phyloP scores from a whole-genome alignment of 345 rosid species.

The Salix caprea region DNA sequence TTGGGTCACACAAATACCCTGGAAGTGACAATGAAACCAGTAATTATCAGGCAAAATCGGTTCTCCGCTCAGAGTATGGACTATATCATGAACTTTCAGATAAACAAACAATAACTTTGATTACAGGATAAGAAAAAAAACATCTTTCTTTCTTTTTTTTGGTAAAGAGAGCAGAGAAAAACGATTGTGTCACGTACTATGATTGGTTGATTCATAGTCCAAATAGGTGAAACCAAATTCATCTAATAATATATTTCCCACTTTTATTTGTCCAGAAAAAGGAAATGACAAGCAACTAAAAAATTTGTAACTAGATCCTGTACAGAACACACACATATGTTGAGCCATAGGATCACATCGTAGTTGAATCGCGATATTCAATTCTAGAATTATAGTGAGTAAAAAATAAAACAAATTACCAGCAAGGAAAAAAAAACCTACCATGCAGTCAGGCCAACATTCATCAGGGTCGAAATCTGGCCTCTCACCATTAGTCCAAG shows the following conservation, averaged over 20 bases:
- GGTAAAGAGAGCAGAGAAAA: background rate
- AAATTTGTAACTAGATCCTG: background rate
- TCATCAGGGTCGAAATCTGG: slow-evolving; percentile 53
- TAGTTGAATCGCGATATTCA: too few species aligned
- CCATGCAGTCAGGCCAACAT: slow-evolving; percentile 52
- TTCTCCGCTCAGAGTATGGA: background rate
- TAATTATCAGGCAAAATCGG: background rate
- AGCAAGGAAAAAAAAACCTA: slow-evolving; percentile 18
- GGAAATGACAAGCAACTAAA: background rate
- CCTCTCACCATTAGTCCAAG: slow-evolving; percentile 68
- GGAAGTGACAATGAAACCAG: background rate
- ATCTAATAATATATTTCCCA: too few species aligned
- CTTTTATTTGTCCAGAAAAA: background rate
- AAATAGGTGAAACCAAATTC: background rate
- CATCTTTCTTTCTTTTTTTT: too few species aligned
- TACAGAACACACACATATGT: background rate
- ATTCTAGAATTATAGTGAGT: background rate
- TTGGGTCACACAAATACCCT: slow-evolving; percentile 34
- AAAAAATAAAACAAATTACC: background rate
- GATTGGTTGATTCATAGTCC: background rate
- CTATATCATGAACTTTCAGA: background rate
- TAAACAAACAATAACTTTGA: background rate
- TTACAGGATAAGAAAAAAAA: too few species aligned
- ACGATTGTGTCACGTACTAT: background rate
- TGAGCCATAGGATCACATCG: background rate